Percentiles rank a stretch among this genome's conserved stretches.
Conservation (phyloP, 257 asterid species). For the Plantago major region DNA sequence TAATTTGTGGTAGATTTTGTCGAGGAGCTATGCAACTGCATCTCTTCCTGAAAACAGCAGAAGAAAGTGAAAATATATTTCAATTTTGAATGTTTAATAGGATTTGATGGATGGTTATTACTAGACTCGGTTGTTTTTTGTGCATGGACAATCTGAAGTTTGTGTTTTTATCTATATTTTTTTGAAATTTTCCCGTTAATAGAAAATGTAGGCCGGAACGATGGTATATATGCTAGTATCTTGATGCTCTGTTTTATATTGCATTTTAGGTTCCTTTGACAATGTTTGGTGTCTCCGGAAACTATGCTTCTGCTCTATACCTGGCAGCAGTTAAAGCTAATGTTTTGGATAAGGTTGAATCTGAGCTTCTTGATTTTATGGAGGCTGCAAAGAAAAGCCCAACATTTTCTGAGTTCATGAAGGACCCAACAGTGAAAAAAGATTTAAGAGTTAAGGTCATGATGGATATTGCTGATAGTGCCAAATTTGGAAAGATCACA, state of each 20-base stretch:
- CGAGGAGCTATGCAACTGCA: too few relatives aligned
- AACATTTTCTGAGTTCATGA: slow-evolving; percentile 70
- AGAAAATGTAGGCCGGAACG: too few relatives aligned
- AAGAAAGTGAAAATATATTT: too few relatives aligned
- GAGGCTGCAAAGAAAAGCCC: slow-evolving; percentile 82
- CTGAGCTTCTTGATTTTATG: slow-evolving; percentile 62
- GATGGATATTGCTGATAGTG: slow-evolving; percentile 48
- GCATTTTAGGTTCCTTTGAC: slow-evolving; percentile 67
- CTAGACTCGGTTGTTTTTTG: background rate
- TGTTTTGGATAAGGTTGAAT: slow-evolving; percentile 73
- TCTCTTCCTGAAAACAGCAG: too few relatives aligned
- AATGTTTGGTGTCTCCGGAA: slow-evolving; percentile 81
- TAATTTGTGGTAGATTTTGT: too few relatives aligned
- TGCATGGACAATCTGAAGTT: too few relatives aligned
- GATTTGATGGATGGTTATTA: background rate
- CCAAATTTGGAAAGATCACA: slow-evolving; percentile 57
- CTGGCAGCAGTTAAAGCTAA: slow-evolving; percentile 77
- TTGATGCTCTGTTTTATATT: slow-evolving; percentile 7
- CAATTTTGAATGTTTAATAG: background rate
- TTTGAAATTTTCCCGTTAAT: too few relatives aligned
- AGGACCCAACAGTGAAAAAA: slow-evolving; percentile 60
- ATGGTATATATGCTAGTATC: slow-evolving; percentile 2
- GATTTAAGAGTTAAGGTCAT: slow-evolving; percentile 67
- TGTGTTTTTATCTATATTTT: too few relatives aligned
- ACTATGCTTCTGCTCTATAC: slow-evolving; percentile 90